Evolutionary conservation across 371 early-diverging fungal species (phyloP).

Genomic region (Blakeslea trispora): DNA sequence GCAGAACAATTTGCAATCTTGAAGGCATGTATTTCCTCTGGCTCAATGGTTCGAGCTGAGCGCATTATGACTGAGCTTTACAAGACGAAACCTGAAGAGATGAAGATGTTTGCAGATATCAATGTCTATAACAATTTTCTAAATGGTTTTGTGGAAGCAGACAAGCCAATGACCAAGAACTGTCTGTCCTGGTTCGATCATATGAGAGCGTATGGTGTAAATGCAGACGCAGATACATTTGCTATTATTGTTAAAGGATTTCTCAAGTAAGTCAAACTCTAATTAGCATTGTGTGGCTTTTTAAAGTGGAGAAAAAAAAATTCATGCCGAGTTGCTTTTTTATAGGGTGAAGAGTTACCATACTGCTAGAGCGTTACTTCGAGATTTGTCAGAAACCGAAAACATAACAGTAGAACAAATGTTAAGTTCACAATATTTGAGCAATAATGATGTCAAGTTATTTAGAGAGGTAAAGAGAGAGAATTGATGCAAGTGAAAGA

Average conservation of each 20-base stretch:
- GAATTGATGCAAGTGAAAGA: not conserved
- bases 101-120: constrained; percentile 70
- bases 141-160: constrained; percentile 65
- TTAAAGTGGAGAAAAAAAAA: constrained; percentile 2
- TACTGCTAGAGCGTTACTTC: constrained; percentile 61
- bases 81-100: constrained; percentile 64
- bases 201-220: constrained; percentile 53
- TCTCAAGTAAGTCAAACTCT: constrained; percentile 53
- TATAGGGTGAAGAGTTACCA: constrained; percentile 54
- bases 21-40: constrained; percentile 76
- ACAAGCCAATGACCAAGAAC: constrained; percentile 51
- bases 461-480: constrained; percentile 40
- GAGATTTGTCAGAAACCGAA: constrained; percentile 63
- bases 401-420: constrained; percentile 43
- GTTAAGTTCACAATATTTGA: constrained; percentile 43
- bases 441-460: constrained; percentile 42
- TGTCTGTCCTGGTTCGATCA: constrained; percentile 80
- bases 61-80: constrained; percentile 71
- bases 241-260: constrained; percentile 76
- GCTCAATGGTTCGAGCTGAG: constrained; percentile 78
- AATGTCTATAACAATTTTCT: constrained; percentile 84
- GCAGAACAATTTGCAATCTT: constrained; percentile 58
- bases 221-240: constrained; percentile 71
- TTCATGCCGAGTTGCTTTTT: not conserved
- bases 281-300: too few relatives aligned